Conservation (phyloP, 345 rosid genomes). For the Microthlaspi erraticum region DNA sequence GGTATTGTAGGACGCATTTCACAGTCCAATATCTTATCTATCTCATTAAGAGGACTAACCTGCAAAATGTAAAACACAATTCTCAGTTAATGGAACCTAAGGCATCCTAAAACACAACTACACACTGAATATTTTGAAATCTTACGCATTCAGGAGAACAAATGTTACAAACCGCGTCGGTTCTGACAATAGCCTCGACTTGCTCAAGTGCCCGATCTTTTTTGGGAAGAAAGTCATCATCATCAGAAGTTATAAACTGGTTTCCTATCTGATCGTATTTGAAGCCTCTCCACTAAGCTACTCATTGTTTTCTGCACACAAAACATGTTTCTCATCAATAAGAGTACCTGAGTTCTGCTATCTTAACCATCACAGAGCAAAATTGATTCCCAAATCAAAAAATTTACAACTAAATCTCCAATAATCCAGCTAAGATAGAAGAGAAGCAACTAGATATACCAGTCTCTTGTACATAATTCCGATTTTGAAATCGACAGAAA, state of each 20-base stretch:
- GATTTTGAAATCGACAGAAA: conserved; percentile 1
- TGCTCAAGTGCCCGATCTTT: conserved; percentile 62
- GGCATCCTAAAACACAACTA: background rate
- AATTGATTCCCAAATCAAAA: background rate
- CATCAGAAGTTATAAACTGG: conserved; percentile 90
- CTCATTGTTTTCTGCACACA: conserved; percentile 67
- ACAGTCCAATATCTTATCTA: conserved; percentile 89
- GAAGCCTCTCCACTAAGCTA: conserved; percentile 97
- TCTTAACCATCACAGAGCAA: background rate
- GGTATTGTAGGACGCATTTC: conserved; percentile 95
- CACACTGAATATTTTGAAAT: background rate
- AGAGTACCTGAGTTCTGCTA: background rate
- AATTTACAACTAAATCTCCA: background rate
- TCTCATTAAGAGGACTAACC: conserved; percentile 95
- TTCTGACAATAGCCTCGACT: conserved; percentile 75
- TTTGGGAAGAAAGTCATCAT: conserved; percentile 64
- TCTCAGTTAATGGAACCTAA: conserved; percentile 26
- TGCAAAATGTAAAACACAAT: conserved; percentile 53
- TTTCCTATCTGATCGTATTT: too few species aligned
- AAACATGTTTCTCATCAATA: conserved; percentile 12
- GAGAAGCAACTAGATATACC: background rate
- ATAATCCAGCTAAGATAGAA: background rate
- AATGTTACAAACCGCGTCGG: conserved; percentile 86
- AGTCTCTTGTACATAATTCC: conserved; percentile 4
- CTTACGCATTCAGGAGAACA: conserved; percentile 68